Evolutionary conservation across 257 asterid genomes (phyloP), one percentile per base, ranked within the genome.

Genomic region (Fraxinus anomala): DNA sequence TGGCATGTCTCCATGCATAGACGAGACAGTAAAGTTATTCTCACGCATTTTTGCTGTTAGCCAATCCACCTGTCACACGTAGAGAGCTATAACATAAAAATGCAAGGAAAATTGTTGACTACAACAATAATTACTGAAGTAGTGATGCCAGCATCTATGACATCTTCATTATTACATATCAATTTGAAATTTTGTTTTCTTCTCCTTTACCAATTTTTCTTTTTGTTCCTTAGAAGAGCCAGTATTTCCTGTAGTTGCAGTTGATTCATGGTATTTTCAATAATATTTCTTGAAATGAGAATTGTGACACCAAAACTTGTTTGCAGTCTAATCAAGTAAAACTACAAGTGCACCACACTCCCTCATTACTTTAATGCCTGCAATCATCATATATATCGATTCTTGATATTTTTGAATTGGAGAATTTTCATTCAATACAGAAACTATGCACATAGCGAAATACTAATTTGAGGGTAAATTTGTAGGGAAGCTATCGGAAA

Each of bases 1-100:
- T 30, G 99, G 98, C 99, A 96, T 93, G 83, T 96, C 98, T 56
- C 99, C 99, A 24, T 96, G 99, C 98, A 96, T 96, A 16, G 97
- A 89, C 7, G 99, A 96, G 76, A 96, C 97, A 1, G 98, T 96
- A 70, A 96, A 96, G 82, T 94, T 94, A 81, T 85, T 87, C 74
- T 91, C 96, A 3, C 94, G 92, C 98, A 92, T 94, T 91, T 92
- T 90, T 75, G 91, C 96, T 1, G 96, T 89, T 21, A 94, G 86
- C 97, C 97, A 96, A 80, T 96, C 98, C 66, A 93, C 99, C 99
- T 96, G 87, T 19, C 71, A 82, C 24, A 63, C 68, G 3, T 21
- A 24, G 16, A 10, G 74, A 47, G 76, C 33, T 44, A 40, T 16
- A 72, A 11, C 63, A 69, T 33, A 61, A 42, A 66, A 54, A 78